These are phyloP conservation scores for Amanita rimosa DNA, from an alignment of 768 basidiomycete species.

Conservation along the genomic window DNA sequence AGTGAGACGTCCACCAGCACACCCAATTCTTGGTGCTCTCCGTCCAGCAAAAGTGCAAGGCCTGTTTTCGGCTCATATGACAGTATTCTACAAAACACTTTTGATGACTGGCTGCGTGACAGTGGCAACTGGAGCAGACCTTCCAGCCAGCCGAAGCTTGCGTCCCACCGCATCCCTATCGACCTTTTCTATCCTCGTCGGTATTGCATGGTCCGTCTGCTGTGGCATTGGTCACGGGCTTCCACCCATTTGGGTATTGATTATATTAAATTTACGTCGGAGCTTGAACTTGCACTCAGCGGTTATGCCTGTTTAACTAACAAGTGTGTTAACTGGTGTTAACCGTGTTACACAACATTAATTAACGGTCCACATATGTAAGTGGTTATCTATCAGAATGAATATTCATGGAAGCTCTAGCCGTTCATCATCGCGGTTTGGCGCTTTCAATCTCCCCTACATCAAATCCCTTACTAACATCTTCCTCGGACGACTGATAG, in stretches of 20 bases:
- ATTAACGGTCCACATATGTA: too few relatives aligned
- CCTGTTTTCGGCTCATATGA: slow-evolving; percentile 40
- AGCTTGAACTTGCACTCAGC: not conserved
- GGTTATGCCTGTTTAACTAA: not conserved
- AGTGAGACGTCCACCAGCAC: slow-evolving; percentile 48
- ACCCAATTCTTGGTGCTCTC: slow-evolving; percentile 31
- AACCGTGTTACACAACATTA: too few relatives aligned
- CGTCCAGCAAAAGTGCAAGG: slow-evolving; percentile 37
- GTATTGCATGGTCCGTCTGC: slow-evolving; percentile 4
- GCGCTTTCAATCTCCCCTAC: not conserved
- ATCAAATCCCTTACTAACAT: not conserved
- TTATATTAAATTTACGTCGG: not conserved
- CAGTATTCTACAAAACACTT: slow-evolving; percentile 32
- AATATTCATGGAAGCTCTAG: too few relatives aligned
- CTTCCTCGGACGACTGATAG: slow-evolving; percentile 5
- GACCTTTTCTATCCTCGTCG: not conserved
- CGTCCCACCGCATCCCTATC: slow-evolving; percentile 19
- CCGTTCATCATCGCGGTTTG: not conserved
- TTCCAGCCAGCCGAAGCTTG: slow-evolving; percentile 50
- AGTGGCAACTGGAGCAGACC: slow-evolving; percentile 24
- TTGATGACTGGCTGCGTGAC: not conserved
- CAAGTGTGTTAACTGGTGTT: too few relatives aligned
- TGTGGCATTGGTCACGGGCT: not conserved
- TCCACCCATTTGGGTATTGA: not conserved
- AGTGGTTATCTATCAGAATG: too few relatives aligned